A percentile compares a stretch with the other conserved stretches of the same genome.
Evolutionary conservation across 2,329 filamentous ascomycete species (phyloP).

Genomic region (Pyrenochaeta sp.): DNA sequence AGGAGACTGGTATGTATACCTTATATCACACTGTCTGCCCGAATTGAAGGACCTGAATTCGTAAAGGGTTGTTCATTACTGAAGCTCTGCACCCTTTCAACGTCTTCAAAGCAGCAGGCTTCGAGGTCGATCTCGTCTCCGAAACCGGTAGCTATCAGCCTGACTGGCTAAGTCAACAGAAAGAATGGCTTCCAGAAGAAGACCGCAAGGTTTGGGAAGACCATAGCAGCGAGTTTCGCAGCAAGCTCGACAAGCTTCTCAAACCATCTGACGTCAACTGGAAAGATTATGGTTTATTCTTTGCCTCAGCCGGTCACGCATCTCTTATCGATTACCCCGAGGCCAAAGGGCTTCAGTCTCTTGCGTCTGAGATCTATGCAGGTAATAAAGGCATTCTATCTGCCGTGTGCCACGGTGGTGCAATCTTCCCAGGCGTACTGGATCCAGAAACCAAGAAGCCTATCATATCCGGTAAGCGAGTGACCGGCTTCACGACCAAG

Average conservation of each 20-base stretch:
- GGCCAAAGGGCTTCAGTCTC: slow-evolving; percentile 50
- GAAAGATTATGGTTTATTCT: slow-evolving; percentile 45
- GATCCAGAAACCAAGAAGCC: slow-evolving; percentile 42
- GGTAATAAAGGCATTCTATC: slow-evolving; percentile 53
- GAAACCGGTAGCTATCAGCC: slow-evolving; percentile 55
- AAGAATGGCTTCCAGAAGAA: slow-evolving; percentile 52
- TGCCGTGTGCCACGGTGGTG: slow-evolving; percentile 54
- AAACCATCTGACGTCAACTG: no score
- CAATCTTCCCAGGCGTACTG: slow-evolving; percentile 50
- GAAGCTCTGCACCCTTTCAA: slow-evolving; percentile 60
- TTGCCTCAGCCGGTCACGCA: slow-evolving; percentile 56
- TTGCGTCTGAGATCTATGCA: slow-evolving; percentile 51
- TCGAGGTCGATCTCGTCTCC: slow-evolving; percentile 58
- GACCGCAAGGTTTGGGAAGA: slow-evolving; percentile 54
- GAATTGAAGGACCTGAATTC: neutral
- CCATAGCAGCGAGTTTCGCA: slow-evolving; percentile 50
- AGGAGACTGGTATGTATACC: neutral
- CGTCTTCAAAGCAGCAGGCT: slow-evolving; percentile 52
- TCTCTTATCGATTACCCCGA: slow-evolving; percentile 57
- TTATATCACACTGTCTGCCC: no score
- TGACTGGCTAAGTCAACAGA: slow-evolving; percentile 55
- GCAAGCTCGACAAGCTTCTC: no score
- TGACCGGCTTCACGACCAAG: slow-evolving; percentile 52
- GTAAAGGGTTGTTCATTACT: slow-evolving; percentile 52
- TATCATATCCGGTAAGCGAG: slow-evolving; percentile 45